Evolutionary conservation across 768 basidiomycete species (phyloP).

Genomic region (Albatrellus ellisii): DNA sequence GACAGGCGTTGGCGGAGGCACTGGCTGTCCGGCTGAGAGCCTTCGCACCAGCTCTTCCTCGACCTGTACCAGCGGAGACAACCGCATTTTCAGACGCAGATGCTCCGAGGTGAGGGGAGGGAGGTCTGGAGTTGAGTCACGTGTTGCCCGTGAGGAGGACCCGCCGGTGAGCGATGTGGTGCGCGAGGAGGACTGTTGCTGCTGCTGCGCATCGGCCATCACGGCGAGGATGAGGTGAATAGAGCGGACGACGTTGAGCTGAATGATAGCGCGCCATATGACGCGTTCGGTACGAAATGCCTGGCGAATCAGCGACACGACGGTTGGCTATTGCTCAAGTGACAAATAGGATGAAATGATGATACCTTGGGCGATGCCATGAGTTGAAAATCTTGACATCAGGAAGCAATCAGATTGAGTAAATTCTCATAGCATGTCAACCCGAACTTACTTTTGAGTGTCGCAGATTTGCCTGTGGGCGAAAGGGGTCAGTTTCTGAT

Average conservation of each 20-base stretch:
- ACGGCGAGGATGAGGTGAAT: constrained; percentile 28
- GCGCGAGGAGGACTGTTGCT: constrained; percentile 3
- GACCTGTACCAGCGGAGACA: constrained; percentile 23
- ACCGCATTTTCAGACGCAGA: constrained; percentile 5
- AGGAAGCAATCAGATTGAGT: too few species aligned
- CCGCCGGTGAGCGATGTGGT: constrained; percentile 13
- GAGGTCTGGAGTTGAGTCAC: constrained; percentile 5
- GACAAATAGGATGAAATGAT: not conserved
- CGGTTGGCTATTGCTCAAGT: too few species aligned
- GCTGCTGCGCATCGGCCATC: constrained; percentile 17
- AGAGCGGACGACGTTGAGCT: constrained; percentile 40
- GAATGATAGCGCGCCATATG: constrained; percentile 70
- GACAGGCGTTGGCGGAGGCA: too few species aligned
- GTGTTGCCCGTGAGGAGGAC: constrained; percentile 6
- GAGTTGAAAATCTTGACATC: constrained; percentile 53
- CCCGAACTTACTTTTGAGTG: constrained; percentile 22
- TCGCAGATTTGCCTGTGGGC: constrained; percentile 24
- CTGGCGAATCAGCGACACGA: not conserved
- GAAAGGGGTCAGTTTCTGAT: not conserved
- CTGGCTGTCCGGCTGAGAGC: not conserved
- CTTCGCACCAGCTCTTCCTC: constrained; percentile 23
- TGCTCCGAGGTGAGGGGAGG: constrained; percentile 3
- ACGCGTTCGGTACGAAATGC: constrained; percentile 52
- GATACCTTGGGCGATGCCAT: constrained; percentile 35
- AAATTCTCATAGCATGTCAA: not conserved